A percentile compares a stretch with the other conserved stretches of the same genome.
Evolutionary conservation across 176 grass and related monocot genomes (phyloP).

Genomic region (Chloris gayana): DNA sequence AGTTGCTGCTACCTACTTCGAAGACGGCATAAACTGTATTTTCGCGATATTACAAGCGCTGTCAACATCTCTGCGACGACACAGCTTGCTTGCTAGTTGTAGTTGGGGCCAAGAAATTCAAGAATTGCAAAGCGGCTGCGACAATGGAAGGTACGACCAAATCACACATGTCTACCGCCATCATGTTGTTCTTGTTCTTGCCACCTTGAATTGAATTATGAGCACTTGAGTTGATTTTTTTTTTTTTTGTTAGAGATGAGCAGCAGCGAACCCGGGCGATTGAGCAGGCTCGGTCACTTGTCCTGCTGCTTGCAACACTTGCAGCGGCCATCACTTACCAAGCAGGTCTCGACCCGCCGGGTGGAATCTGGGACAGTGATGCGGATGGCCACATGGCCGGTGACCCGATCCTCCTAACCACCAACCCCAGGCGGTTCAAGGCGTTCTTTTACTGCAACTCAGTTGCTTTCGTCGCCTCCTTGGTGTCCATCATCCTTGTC

Average conservation of each 20-base stretch:
- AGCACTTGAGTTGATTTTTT: background rate
- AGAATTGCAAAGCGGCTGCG: background rate
- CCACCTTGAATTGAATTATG: background rate
- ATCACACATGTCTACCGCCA: background rate
- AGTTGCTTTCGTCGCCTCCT: slow-evolving; percentile 32
- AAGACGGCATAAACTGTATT: background rate
- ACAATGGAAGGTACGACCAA: background rate
- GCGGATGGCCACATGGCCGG: slow-evolving; percentile 14
- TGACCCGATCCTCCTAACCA: slow-evolving; percentile 22
- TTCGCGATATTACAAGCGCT: background rate
- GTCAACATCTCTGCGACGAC: background rate
- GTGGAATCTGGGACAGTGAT: slow-evolving; percentile 28
- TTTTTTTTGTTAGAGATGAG: background rate
- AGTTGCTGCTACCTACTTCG: background rate
- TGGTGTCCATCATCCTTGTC: slow-evolving; percentile 43
- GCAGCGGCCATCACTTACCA: slow-evolving; percentile 44
- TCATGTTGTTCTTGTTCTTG: background rate
- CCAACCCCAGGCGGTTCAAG: background rate
- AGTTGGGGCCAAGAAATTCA: background rate
- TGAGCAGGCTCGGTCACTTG: background rate
- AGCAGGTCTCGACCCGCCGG: slow-evolving; percentile 35
- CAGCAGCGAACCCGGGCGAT: background rate
- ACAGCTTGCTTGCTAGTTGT: background rate
- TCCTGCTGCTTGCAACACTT: slow-evolving; percentile 36
- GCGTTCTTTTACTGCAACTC: slow-evolving; percentile 47